phyloP scores from a whole-genome alignment of 352 stramenopile species.

The Phytophthora uliginosa region DNA sequence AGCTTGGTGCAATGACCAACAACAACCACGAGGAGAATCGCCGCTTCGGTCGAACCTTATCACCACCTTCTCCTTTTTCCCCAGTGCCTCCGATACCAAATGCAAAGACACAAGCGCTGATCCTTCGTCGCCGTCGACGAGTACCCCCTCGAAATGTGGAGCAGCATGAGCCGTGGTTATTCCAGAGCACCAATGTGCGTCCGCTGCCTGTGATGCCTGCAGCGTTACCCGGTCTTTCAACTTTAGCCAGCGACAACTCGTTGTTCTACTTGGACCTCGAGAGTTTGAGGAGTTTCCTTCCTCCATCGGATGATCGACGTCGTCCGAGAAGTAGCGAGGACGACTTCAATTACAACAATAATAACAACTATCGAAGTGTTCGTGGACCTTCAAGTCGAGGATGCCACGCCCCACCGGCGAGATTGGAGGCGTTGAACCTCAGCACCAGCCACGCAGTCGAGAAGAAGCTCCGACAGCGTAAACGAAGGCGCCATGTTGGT shows the following conservation, averaged over 20 bases:
- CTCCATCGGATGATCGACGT: conserved; percentile 27
- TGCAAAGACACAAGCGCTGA: conserved; percentile 25
- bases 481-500: conserved; percentile 17
- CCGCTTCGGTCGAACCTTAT: conserved; percentile 17
- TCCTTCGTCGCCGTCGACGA: conserved; percentile 28
- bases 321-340: conserved; percentile 38
- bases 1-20: conserved; percentile 33
- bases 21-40: conserved; percentile 42
- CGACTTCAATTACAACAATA: conserved; percentile 6
- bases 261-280: conserved; percentile 79
- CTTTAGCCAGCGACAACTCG: conserved; percentile 35
- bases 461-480: conserved; percentile 16
- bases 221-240: conserved; percentile 25
- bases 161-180: conserved; percentile 73
- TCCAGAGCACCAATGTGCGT: conserved; percentile 66
- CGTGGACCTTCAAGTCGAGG: conserved; percentile 21
- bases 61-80: conserved; percentile 14
- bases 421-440: conserved; percentile 59
- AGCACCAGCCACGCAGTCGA: conserved; percentile 7
- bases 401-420: conserved; percentile 30
- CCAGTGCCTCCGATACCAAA: conserved; percentile 14
- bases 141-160: conserved; percentile 22
- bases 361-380: conserved; percentile 3
- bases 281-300: conserved; percentile 70
- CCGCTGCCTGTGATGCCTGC: conserved; percentile 26